phyloP scores from a whole-genome alignment of 2,329 filamentous ascomycete species.

The Raffaelea deltoideospora region DNA sequence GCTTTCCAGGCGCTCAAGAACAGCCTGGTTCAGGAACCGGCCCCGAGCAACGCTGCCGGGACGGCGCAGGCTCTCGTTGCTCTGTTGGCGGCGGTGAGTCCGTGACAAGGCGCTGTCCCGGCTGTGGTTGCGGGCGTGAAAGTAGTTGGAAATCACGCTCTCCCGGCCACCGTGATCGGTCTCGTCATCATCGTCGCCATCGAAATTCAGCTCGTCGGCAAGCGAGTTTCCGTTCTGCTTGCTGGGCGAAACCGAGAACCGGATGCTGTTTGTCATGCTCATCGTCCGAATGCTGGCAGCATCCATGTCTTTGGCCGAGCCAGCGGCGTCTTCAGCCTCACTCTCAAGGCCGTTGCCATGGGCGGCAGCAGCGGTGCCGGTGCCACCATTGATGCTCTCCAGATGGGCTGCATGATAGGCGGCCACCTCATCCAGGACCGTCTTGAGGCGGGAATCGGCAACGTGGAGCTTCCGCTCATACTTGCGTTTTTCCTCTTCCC shows the following conservation, averaged over 20 bases:
- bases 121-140: constrained; percentile 38
- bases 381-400: constrained; percentile 12
- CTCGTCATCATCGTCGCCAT: constrained; percentile 59
- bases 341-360: constrained; percentile 35
- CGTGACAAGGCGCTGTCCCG: constrained; percentile 38
- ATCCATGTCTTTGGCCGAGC: constrained; percentile 48
- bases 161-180: constrained; percentile 58
- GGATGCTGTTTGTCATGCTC: constrained; percentile 57
- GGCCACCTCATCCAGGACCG: constrained; percentile 75
- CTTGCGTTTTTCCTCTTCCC: constrained; percentile 70
- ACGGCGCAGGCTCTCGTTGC: constrained; percentile 41
- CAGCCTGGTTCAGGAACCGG: constrained; percentile 36
- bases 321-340: constrained; percentile 38
- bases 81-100: constrained; percentile 39
- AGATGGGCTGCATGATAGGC: constrained; percentile 45
- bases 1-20: constrained; percentile 40
- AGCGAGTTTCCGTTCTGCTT: constrained; percentile 59
- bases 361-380: too few relatives aligned
- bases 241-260: constrained; percentile 41
- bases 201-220: constrained; percentile 81
- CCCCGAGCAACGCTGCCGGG: constrained; percentile 39
- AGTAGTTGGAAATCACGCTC: constrained; percentile 37
- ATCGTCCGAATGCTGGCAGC: constrained; percentile 57
- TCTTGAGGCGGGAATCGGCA: constrained; percentile 74
- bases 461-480: constrained; percentile 77